Evolutionary conservation across 768 basidiomycete genomes (phyloP).

Genomic region (Leccinum imitatum): DNA sequence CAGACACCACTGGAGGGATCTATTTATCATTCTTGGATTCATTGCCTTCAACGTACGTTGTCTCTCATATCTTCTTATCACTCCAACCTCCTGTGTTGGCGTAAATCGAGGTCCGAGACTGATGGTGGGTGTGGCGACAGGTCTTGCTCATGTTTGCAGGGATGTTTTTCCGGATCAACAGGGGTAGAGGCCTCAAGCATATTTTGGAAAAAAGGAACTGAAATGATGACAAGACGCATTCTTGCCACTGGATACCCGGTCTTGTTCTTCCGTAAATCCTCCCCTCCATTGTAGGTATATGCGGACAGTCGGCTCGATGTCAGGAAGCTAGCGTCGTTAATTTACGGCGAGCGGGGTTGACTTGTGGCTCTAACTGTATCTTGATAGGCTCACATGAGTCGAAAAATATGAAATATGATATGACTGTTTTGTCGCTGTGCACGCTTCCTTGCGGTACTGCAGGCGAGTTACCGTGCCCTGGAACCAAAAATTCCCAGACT

Average conservation of each 20-base stretch:
- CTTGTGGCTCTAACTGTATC: too few relatives aligned
- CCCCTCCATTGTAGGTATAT: too few relatives aligned
- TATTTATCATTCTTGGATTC: conserved; percentile 20
- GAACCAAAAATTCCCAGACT: too few relatives aligned
- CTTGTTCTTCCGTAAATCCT: background rate
- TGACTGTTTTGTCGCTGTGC: too few relatives aligned
- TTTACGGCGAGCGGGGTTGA: too few relatives aligned
- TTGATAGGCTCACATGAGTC: too few relatives aligned
- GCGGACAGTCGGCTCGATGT: too few relatives aligned
- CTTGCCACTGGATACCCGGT: background rate
- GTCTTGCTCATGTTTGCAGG: conserved; percentile 28
- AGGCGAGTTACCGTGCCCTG: too few relatives aligned
- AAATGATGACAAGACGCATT: background rate
- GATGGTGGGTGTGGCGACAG: conserved; percentile 14
- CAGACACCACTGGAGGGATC: conserved; percentile 10
- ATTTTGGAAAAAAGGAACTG: background rate
- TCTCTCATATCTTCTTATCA: too few relatives aligned
- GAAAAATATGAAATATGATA: too few relatives aligned
- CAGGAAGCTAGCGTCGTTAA: too few relatives aligned
- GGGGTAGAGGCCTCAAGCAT: background rate
- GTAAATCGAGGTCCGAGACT: background rate
- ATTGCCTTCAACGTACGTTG: conserved; percentile 44
- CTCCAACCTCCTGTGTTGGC: background rate
- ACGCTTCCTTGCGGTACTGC: too few relatives aligned
- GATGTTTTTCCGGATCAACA: conserved; percentile 34